Evolutionary conservation across 371 early-diverging fungal genomes (phyloP).

Genomic region (Amoeboaphelidium protococcarum): DNA sequence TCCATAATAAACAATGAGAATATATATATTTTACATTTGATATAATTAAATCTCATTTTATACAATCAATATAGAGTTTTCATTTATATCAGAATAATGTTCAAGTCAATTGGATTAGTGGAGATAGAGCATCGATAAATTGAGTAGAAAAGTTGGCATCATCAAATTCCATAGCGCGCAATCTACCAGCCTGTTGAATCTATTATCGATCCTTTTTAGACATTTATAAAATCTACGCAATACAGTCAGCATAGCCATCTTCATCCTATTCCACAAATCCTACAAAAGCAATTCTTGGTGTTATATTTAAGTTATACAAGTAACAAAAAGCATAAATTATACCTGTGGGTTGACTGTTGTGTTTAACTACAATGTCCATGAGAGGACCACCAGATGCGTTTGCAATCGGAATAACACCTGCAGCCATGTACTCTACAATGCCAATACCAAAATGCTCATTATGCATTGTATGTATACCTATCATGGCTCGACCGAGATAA

Average conservation of each 20-base stretch:
- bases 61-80: no score
- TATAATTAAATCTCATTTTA: no score
- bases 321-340: constrained; percentile 4
- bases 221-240: constrained; percentile 21
- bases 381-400: constrained; percentile 84
- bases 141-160: no score
- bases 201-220: constrained; percentile 11
- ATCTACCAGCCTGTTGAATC: constrained; percentile 31
- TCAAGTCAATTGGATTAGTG: no score
- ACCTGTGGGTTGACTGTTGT: constrained; percentile 15
- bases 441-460: constrained; percentile 95
- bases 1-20: no score
- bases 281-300: constrained; percentile 3
- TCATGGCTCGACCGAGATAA: constrained; percentile 24
- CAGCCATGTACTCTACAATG: constrained; percentile 87
- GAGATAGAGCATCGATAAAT: no score
- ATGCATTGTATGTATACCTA: constrained; percentile 84
- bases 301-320: neutral
- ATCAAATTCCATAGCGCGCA: no score
- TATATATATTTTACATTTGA: no score
- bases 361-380: constrained; percentile 52
- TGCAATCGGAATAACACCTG: constrained; percentile 65
- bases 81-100: no score
- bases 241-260: constrained; percentile 31
- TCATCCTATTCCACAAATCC: constrained; percentile 38